A percentile compares a stretch with the other conserved stretches of the same genome.
Evolutionary conservation across 768 basidiomycete genomes (phyloP).

Genomic region (Bullera alba): DNA sequence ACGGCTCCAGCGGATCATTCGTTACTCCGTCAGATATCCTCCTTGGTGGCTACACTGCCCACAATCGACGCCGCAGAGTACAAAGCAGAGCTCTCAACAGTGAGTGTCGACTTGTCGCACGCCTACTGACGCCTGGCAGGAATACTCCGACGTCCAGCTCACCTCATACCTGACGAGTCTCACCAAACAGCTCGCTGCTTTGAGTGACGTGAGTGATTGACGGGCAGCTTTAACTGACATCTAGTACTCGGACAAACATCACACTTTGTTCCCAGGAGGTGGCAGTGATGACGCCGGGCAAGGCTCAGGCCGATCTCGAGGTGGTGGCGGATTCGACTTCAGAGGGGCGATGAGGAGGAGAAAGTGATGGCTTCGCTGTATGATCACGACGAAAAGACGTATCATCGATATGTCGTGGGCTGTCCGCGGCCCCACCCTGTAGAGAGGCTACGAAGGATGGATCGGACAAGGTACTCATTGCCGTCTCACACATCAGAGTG

Average conservation of each 20-base stretch:
- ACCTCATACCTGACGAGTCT: constrained; percentile 80
- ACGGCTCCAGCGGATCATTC: constrained; percentile 69
- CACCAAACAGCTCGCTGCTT: constrained; percentile 75
- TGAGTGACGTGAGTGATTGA: constrained; percentile 69
- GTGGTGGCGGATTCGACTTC: neutral
- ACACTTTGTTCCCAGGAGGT: neutral
- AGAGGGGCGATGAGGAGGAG: too few species aligned
- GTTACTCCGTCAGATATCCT: constrained; percentile 73
- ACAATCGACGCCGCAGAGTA: constrained; percentile 76
- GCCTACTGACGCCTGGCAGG: constrained; percentile 51
- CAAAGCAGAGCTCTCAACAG: constrained; percentile 80
- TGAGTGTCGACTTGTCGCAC: constrained; percentile 44
- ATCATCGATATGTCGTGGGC: too few species aligned
- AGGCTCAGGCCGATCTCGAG: neutral
- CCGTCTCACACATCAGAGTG: too few species aligned
- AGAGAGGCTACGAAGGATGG: too few species aligned
- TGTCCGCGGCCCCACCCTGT: too few species aligned
- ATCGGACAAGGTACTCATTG: too few species aligned
- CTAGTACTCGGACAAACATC: constrained; percentile 11
- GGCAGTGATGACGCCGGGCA: neutral
- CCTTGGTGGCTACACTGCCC: constrained; percentile 79
- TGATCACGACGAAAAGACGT: too few species aligned
- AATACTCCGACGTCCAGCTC: constrained; percentile 91
- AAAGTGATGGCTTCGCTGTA: too few species aligned
- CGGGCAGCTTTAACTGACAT: neutral